phyloP scores from a whole-genome alignment of 1,139 yeast genomes.

The Pichia norvegensis region DNA sequence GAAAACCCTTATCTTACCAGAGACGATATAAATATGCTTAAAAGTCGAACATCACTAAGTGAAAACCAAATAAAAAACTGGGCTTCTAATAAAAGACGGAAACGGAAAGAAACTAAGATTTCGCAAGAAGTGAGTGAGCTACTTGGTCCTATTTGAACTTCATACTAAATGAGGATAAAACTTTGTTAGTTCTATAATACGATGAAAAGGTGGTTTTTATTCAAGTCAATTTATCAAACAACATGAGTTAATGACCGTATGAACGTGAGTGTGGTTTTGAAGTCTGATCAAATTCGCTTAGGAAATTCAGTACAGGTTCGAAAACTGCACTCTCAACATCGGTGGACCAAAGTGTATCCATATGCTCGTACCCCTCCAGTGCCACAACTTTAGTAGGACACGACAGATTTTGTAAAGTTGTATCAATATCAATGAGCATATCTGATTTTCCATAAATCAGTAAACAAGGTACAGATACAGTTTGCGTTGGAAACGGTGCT shows the following conservation, averaged over 20 bases:
- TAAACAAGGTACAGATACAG: slow-evolving; percentile 37
- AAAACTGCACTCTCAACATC: slow-evolving; percentile 55
- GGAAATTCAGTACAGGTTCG: slow-evolving; percentile 11
- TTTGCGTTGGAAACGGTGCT: slow-evolving; percentile 46
- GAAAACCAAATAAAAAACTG: slow-evolving; percentile 20
- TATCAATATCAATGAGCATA: slow-evolving; percentile 36
- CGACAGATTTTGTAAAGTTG: slow-evolving; percentile 25
- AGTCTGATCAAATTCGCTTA: too few species aligned
- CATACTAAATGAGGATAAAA: too few species aligned
- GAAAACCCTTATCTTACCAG: slow-evolving; percentile 21
- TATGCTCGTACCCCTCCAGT: slow-evolving; percentile 62
- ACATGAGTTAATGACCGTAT: too few species aligned
- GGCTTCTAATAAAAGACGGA: slow-evolving; percentile 22
- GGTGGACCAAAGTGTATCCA: slow-evolving; percentile 86
- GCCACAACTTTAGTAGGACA: slow-evolving; percentile 33
- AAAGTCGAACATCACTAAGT: slow-evolving; percentile 14
- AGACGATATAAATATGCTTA: slow-evolving; percentile 15
- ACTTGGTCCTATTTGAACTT: not conserved
- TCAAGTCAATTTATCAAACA: too few species aligned
- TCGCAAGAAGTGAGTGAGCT: slow-evolving; percentile 11
- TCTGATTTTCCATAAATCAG: slow-evolving; percentile 37
- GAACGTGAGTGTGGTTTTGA: too few species aligned
- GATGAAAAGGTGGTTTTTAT: too few species aligned
- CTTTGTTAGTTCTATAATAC: too few species aligned
- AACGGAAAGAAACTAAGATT: slow-evolving; percentile 10